Evolutionary conservation across 2,329 filamentous ascomycete species (phyloP).

Genomic region (Aspergillus arachidicola): DNA sequence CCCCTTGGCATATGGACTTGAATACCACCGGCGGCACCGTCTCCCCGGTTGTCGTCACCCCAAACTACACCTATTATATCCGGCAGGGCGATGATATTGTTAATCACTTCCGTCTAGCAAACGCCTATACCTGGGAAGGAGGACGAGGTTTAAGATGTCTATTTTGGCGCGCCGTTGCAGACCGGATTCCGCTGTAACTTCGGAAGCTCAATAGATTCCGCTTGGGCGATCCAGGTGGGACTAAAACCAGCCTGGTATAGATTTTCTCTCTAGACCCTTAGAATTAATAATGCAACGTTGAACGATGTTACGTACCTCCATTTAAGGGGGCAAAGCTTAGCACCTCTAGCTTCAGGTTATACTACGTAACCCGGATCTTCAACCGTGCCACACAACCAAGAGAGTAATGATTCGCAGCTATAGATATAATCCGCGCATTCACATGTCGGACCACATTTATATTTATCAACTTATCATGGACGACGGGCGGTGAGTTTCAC

Average conservation of each 20-base stretch:
- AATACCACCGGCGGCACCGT: conserved; percentile 50
- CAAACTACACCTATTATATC: conserved; percentile 29
- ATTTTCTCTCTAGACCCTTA: neutral
- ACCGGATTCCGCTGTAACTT: conserved; percentile 5
- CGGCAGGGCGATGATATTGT: conserved; percentile 33
- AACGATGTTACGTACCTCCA: neutral
- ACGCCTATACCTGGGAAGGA: conserved; percentile 53
- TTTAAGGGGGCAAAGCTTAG: neutral
- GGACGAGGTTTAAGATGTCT: conserved; percentile 42
- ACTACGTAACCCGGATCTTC: too few relatives aligned
- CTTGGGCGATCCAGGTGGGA: neutral
- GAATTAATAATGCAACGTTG: neutral
- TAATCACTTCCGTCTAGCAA: conserved; percentile 46
- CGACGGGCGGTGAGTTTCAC: neutral
- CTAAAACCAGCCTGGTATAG: neutral
- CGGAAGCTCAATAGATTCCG: neutral
- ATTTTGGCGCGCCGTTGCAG: conserved; percentile 42
- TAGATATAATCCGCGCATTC: neutral
- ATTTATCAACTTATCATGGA: neutral
- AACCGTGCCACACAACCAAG: neutral
- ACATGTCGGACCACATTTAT: neutral
- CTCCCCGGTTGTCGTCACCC: conserved; percentile 17
- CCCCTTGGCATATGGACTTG: conserved; percentile 47
- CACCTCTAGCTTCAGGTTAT: neutral
- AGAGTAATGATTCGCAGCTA: neutral